Base-by-base conservation (phyloP, 768 basidiomycete genomes). In the Pleurotus platypus region DNA sequence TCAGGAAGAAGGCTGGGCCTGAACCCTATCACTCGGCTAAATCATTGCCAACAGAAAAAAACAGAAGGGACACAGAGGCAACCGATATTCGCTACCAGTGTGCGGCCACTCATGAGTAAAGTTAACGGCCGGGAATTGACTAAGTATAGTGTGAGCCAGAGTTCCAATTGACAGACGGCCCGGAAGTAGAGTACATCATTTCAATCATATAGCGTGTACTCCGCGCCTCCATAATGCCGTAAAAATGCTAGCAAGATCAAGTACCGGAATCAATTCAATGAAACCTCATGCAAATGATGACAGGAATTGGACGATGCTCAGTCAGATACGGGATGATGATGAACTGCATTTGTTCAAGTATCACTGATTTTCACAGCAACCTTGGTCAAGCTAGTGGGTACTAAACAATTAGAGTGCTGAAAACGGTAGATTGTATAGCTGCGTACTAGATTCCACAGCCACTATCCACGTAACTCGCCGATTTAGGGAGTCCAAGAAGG, bases 401-500 rank as follows among this genome's bases (percentile, higher is more conserved):
- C 30, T 35, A 35, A 35, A 35, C 30, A 35, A 35, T 35, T 35
- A 35, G 30, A 35, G 30, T 35, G 8, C 9, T 35, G 30, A 9
- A 35, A 35, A 35, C 11, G 30, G 30, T 11, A 1, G 8, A 35
- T 30, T 30, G 30, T 11, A 11, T 35, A 35, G 30, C 30, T 35
- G 9, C 30, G 8, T 8, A 35, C 30, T 35, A 11, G 9, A 11
- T 35, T 35, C 9, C 30, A 35, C 9, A 35, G 30, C 30, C 30
- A 35, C 30, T 9, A 35, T 35, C 30, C 30, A 35, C 30, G 30
- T 35, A 35, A 35, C 30, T 11, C 30, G 30, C 30, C 30, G 30
- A 35, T 11, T 35, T 35, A 35, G 30, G 8, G n/a, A 11, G 24
- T 54, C 72, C 73, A 78, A n/a, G 70, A 63, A 15, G 62, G 48